These are phyloP conservation scores for Neospermospora avenae DNA, from an alignment of 2,329 filamentous ascomycete genomes.

Conservation along the genomic window DNA sequence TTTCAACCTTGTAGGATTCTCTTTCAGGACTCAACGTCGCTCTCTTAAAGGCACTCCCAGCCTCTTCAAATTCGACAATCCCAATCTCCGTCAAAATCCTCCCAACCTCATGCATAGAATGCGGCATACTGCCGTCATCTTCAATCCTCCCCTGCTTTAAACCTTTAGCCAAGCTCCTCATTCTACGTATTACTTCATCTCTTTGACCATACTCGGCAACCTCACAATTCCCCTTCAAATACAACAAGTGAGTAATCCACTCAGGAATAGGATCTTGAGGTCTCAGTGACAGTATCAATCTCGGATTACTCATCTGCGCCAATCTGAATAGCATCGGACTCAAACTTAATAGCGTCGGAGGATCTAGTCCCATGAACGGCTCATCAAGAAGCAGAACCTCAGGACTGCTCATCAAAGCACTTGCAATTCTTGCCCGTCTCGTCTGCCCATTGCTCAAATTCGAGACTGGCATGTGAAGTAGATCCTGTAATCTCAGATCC, in stretches of 20 bases:
- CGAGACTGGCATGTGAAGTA: conserved; percentile 78
- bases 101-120: conserved; percentile 31
- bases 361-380: conserved; percentile 94
- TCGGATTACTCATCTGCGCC: conserved; percentile 62
- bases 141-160: conserved; percentile 8
- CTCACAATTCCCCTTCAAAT: conserved; percentile 64
- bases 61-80: conserved; percentile 20
- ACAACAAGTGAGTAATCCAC: conserved; percentile 85
- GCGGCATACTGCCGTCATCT: conserved; percentile 19
- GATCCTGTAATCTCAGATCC: conserved; percentile 64
- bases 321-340: conserved; percentile 68
- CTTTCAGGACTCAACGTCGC: background rate
- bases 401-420: conserved; percentile 73
- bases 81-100: conserved; percentile 29
- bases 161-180: conserved; percentile 47
- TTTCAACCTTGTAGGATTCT: background rate
- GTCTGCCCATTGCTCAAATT: conserved; percentile 95
- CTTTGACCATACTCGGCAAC: conserved; percentile 65
- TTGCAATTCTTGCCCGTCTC: conserved; percentile 80
- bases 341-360: conserved; percentile 69
- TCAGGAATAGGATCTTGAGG: conserved; percentile 84
- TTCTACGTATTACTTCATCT: conserved; percentile 53
- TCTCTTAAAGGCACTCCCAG: background rate
- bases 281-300: conserved; percentile 72
- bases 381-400: conserved; percentile 86